phyloP scores from a whole-genome alignment of 805 yeast species.

The Starmerella kuoi region DNA sequence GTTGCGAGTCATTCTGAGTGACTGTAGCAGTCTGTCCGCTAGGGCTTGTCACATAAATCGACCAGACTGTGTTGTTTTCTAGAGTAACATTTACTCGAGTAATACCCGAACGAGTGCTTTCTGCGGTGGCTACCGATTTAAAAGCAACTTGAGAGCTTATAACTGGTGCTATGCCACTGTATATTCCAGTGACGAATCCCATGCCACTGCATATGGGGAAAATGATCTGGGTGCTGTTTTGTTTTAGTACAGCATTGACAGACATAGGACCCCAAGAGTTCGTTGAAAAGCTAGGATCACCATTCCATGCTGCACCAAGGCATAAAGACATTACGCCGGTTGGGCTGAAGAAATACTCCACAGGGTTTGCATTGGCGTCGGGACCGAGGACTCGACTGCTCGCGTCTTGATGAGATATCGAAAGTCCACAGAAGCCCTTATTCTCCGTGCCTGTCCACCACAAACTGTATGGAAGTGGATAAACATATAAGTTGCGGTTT shows the following conservation, averaged over 20 bases:
- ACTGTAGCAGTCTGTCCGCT: slow-evolving; percentile 30
- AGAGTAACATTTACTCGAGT: slow-evolving; percentile 33
- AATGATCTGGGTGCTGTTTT: slow-evolving; percentile 27
- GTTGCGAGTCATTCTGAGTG: slow-evolving; percentile 31
- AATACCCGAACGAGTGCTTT: slow-evolving; percentile 23
- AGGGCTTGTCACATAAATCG: slow-evolving; percentile 35
- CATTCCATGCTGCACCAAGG: slow-evolving; percentile 41
- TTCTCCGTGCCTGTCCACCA: slow-evolving; percentile 39
- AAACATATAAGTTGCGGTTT: slow-evolving; percentile 42
- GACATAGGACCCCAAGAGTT: slow-evolving; percentile 24
- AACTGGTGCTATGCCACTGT: slow-evolving; percentile 38
- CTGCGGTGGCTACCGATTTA: slow-evolving; percentile 29
- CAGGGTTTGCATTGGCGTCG: slow-evolving; percentile 32
- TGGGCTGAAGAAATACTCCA: slow-evolving; percentile 45
- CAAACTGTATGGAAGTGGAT: slow-evolving; percentile 56
- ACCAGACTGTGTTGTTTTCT: slow-evolving; percentile 37
- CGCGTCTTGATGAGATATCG: slow-evolving; percentile 44
- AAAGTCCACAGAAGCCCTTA: slow-evolving; percentile 42
- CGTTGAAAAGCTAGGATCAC: slow-evolving; percentile 37
- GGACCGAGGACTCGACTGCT: slow-evolving; percentile 37
- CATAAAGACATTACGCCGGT: slow-evolving; percentile 42
- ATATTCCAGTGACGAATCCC: slow-evolving; percentile 65
- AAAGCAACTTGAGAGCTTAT: slow-evolving; percentile 40
- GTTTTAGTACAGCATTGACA: slow-evolving; percentile 17
- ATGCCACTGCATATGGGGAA: slow-evolving; percentile 67